A percentile compares a stretch with the other conserved stretches of the same genome.
Evolutionary conservation across 2,329 filamentous ascomycete genomes (phyloP).

Genomic region (Clonostachys solani): DNA sequence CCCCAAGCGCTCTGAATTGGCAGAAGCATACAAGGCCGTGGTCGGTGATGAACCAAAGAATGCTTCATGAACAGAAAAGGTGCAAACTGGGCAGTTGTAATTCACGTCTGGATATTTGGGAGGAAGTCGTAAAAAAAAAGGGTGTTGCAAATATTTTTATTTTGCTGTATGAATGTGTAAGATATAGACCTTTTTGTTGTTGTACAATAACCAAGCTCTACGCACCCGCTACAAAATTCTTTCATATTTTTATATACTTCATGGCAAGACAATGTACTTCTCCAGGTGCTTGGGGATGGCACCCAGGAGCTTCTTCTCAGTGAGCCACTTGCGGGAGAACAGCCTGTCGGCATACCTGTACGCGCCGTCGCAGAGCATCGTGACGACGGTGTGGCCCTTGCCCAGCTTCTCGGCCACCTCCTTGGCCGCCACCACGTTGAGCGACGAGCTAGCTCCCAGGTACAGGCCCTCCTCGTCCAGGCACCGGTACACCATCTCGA

Average conservation of each 20-base stretch:
- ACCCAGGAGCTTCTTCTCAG: slow-evolving; percentile 75
- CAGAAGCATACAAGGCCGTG: too few relatives aligned
- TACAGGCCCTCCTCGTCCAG: slow-evolving; percentile 95
- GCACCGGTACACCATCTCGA: slow-evolving; percentile 96
- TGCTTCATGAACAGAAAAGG: too few relatives aligned
- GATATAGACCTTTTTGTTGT: slow-evolving; percentile 15
- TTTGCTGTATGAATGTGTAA: slow-evolving; percentile 9
- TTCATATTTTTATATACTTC: slow-evolving; percentile 7
- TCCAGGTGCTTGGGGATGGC: slow-evolving; percentile 81
- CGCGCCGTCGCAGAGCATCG: slow-evolving; percentile 91
- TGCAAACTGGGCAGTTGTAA: too few relatives aligned
- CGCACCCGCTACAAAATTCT: slow-evolving; percentile 1
- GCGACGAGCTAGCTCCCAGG: slow-evolving; percentile 84
- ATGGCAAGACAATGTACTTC: slow-evolving; percentile 93
- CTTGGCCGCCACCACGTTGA: slow-evolving; percentile 94
- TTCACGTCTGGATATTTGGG: too few relatives aligned
- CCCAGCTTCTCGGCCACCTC: slow-evolving; percentile 90
- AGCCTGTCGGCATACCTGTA: slow-evolving; percentile 93
- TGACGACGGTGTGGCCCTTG: slow-evolving; percentile 86
- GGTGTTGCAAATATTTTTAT: slow-evolving; percentile 10
- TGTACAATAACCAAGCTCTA: slow-evolving; percentile 10
- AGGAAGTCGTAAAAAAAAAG: neutral
- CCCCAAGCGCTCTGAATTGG: too few relatives aligned
- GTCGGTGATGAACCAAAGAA: too few relatives aligned
- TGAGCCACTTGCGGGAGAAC: slow-evolving; percentile 88